phyloP scores from a whole-genome alignment of 2,329 filamentous ascomycete genomes.

The Venturia asperata region DNA sequence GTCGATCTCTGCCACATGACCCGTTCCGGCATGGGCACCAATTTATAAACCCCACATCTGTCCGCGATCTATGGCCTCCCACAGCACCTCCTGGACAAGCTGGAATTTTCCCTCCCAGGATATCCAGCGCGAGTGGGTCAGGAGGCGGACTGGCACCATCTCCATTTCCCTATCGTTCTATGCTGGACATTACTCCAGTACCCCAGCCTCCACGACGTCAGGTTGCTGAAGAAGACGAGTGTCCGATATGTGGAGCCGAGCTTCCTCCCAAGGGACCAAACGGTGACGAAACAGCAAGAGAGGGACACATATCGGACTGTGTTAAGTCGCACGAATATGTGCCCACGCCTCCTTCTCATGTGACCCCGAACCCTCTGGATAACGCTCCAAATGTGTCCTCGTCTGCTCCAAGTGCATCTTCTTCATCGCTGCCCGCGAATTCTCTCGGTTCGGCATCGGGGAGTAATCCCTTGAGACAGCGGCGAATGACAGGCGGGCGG shows the following conservation, averaged over 20 bases:
- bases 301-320: constrained; percentile 40
- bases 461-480: constrained; percentile 18
- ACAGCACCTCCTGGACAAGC: constrained; percentile 17
- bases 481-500: constrained; percentile 27
- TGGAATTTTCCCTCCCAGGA: constrained; percentile 11
- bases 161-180: constrained; percentile 6
- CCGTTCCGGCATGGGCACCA: background rate
- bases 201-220: constrained; percentile 22
- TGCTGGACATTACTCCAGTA: constrained; percentile 2
- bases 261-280: constrained; percentile 48
- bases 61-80: constrained; percentile 16
- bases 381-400: background rate
- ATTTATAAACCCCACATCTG: constrained; percentile 17
- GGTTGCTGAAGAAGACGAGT: constrained; percentile 65
- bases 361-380: background rate
- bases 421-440: background rate
- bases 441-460: constrained; percentile 4
- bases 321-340: constrained; percentile 25
- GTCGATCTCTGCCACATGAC: constrained; percentile 3
- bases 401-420: background rate
- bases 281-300: constrained; percentile 35
- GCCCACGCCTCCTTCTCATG: constrained; percentile 12
- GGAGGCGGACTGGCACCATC: constrained; percentile 4
- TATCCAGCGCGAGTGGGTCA: constrained; percentile 6
- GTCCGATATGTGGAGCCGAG: constrained; percentile 67